Evolutionary conservation across 441 rosid species (phyloP).

Genomic region (Croton laevigatus): DNA sequence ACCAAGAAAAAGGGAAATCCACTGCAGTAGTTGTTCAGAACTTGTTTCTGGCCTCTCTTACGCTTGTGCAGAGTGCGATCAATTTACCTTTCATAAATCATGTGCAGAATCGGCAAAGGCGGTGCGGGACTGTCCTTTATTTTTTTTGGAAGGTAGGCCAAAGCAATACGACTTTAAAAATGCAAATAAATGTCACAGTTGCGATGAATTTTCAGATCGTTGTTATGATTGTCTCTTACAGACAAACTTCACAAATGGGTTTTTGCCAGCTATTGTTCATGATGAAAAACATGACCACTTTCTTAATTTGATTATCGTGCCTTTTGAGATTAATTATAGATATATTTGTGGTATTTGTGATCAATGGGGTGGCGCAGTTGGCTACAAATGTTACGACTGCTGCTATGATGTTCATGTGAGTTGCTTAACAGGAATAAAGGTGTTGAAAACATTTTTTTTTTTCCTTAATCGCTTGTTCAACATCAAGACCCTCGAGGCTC

Average conservation of each 20-base stretch:
- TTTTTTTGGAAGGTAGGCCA: neutral
- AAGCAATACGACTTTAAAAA: neutral
- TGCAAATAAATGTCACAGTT: neutral
- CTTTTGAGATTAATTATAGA: neutral
- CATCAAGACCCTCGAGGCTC: slow-evolving; percentile 61
- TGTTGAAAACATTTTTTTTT: too few species aligned
- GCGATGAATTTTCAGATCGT: neutral
- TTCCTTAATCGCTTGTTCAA: slow-evolving; percentile 51
- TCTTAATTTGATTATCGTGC: neutral
- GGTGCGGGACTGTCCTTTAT: neutral
- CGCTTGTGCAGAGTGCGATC: neutral
- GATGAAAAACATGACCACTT: neutral
- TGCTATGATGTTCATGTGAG: neutral
- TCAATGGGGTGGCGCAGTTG: neutral
- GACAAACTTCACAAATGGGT: neutral
- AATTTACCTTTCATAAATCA: neutral
- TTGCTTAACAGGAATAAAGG: too few species aligned
- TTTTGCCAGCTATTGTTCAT: neutral
- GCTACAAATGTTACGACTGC: neutral
- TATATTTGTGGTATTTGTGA: neutral
- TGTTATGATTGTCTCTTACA: slow-evolving; percentile 10
- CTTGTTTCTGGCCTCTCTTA: neutral
- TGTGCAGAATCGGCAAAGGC: neutral
- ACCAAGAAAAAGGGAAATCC: neutral
- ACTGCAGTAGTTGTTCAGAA: neutral